phyloP scores from a whole-genome alignment of 2,329 filamentous ascomycete genomes.

The Fusarium caatingaense region DNA sequence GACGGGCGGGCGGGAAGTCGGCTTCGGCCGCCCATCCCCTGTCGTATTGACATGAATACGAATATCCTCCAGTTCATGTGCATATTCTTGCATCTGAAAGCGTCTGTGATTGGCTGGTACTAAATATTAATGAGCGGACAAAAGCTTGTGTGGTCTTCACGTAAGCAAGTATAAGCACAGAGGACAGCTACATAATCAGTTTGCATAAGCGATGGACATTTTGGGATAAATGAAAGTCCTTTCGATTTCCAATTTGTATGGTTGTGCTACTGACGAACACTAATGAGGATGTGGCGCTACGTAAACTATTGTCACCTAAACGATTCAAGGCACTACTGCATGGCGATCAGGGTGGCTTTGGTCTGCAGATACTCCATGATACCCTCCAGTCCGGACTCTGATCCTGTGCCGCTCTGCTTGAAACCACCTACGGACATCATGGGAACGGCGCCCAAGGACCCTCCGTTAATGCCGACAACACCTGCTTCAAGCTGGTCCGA shows the following conservation, averaged over 20 bases:
- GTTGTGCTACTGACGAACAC: background rate
- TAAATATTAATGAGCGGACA: too few relatives aligned
- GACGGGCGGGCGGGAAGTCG: background rate
- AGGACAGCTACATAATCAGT: background rate
- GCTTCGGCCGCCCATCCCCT: background rate
- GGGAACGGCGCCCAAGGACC: background rate
- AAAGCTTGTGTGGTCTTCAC: background rate
- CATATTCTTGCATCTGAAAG: background rate
- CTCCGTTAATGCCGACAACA: background rate
- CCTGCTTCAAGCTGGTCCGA: background rate
- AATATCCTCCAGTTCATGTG: background rate
- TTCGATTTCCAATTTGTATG: background rate
- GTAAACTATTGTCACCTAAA: background rate
- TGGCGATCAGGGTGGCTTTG: background rate
- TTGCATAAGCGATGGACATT: background rate
- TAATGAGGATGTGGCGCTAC: accelerated
- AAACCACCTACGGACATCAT: background rate
- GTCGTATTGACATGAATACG: background rate
- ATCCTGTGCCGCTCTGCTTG: background rate
- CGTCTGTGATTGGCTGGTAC: background rate
- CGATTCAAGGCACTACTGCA: background rate
- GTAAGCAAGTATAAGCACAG: conserved; percentile 3
- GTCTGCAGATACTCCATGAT: conserved; percentile 2
- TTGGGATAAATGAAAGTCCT: background rate
- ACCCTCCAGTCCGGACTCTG: background rate